Evolutionary conservation across 2,329 filamentous ascomycete species (phyloP).

Genomic region (Fusarium cyanostomum): DNA sequence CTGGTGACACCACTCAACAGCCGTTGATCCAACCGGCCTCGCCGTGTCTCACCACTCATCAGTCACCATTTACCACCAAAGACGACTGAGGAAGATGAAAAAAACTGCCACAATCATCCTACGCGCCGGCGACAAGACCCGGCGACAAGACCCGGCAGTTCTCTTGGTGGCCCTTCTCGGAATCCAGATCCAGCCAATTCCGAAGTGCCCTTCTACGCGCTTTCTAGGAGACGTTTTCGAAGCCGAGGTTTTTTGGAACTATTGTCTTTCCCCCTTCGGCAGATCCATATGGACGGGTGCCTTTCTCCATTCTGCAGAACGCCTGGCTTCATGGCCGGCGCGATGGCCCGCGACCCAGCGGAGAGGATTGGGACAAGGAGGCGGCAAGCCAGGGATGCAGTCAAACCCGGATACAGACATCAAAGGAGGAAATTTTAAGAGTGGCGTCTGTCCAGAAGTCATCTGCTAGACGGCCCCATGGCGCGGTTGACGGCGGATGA

Average conservation of each 20-base stretch:
- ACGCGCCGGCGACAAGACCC: slow-evolving; percentile 18
- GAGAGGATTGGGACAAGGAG: slow-evolving; percentile 9
- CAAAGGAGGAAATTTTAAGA: slow-evolving; percentile 10
- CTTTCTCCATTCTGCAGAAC: slow-evolving; percentile 25
- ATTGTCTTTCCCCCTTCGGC: slow-evolving; percentile 19
- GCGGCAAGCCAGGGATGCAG: slow-evolving; percentile 16
- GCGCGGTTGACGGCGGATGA: slow-evolving; percentile 16
- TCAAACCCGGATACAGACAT: slow-evolving; percentile 17
- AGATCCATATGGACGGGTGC: slow-evolving; percentile 17
- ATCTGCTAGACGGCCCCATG: slow-evolving; percentile 13
- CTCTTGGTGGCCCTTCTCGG: not conserved
- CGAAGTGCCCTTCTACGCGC: slow-evolving; percentile 11
- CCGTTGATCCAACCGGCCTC: slow-evolving; percentile 38
- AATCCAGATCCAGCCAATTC: slow-evolving; percentile 24
- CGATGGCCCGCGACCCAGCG: slow-evolving; percentile 27
- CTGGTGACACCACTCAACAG: slow-evolving; percentile 34
- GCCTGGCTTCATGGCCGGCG: slow-evolving; percentile 10
- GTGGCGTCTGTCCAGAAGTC: not conserved
- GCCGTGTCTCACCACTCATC: slow-evolving; percentile 33
- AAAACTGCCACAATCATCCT: slow-evolving; percentile 26
- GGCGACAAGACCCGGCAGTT: slow-evolving; percentile 11
- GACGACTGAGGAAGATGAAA: slow-evolving; percentile 11
- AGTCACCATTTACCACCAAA: not conserved
- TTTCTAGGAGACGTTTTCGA: slow-evolving; percentile 31
- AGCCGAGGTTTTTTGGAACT: slow-evolving; percentile 21